These are phyloP conservation scores for Blastobotrys serpentis DNA, from an alignment of 1,139 yeast species.

Conservation along the genomic window DNA sequence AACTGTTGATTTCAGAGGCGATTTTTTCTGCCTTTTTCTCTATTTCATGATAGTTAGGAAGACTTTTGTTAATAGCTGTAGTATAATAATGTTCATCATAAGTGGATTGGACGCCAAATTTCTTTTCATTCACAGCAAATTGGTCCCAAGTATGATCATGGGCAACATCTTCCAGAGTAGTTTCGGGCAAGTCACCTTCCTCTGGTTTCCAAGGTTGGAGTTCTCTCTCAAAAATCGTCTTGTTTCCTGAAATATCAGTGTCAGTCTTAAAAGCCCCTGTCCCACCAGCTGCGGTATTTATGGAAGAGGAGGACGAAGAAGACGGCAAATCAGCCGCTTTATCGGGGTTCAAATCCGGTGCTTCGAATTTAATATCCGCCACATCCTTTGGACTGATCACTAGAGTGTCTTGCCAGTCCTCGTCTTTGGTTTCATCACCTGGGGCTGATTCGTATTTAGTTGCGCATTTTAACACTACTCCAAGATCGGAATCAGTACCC, in stretches of 20 bases:
- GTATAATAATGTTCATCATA: constrained; percentile 91
- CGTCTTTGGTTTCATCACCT: constrained; percentile 40
- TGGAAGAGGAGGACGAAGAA: constrained; percentile 11
- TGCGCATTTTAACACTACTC: constrained; percentile 56
- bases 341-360: constrained; percentile 43
- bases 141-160: constrained; percentile 70
- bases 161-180: constrained; percentile 44
- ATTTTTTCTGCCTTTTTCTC: constrained; percentile 70
- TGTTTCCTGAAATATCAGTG: constrained; percentile 62
- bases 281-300: constrained; percentile 15
- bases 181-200: constrained; percentile 38
- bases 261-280: constrained; percentile 66
- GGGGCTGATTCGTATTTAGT: constrained; percentile 42
- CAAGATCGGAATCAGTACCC: constrained; percentile 44
- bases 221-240: constrained; percentile 59
- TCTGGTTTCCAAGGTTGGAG: constrained; percentile 88
- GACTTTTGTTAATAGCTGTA: constrained; percentile 70
- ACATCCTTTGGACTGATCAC: constrained; percentile 60
- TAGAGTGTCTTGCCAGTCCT: constrained; percentile 47
- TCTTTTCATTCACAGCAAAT: constrained; percentile 81
- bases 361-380: constrained; percentile 55
- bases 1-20: constrained; percentile 79
- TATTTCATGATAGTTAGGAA: constrained; percentile 69
- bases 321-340: constrained; percentile 15
- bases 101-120: constrained; percentile 84